A percentile compares a stretch with the other conserved stretches of the same genome.
Conservation (phyloP, 108 stramenopile genomes). For the Pseudonitzschia pungens region DNA sequence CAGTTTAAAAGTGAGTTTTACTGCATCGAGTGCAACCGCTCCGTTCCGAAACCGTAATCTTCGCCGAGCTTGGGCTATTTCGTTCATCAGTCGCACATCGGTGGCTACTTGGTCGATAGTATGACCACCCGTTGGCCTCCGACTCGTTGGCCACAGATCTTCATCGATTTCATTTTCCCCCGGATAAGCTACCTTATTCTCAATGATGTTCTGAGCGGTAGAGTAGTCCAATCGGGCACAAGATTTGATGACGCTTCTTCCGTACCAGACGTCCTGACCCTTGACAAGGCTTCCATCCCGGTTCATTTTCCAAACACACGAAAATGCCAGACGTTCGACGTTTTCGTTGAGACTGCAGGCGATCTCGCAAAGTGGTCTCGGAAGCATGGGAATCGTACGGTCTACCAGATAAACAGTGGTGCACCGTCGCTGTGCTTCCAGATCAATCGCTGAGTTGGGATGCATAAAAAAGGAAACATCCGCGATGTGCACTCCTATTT, state of each 20-base stretch:
- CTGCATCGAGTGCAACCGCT: slow-evolving; percentile 84
- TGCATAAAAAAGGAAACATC: slow-evolving; percentile 94
- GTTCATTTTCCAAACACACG: slow-evolving; percentile 94
- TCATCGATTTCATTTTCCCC: slow-evolving; percentile 50
- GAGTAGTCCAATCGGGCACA: slow-evolving; percentile 94
- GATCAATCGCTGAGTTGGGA: slow-evolving; percentile 78
- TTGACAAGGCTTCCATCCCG: slow-evolving; percentile 84
- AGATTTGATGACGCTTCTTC: slow-evolving; percentile 90
- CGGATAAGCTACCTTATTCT: slow-evolving; percentile 59
- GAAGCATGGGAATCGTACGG: slow-evolving; percentile 91
- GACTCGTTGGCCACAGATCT: slow-evolving; percentile 73
- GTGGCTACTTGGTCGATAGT: slow-evolving; percentile 81
- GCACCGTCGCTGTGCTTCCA: slow-evolving; percentile 87
- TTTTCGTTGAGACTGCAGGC: slow-evolving; percentile 95
- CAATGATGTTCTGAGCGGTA: slow-evolving; percentile 95
- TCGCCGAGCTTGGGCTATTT: slow-evolving; percentile 83
- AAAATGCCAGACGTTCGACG: slow-evolving; percentile 93
- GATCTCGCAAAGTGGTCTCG: slow-evolving; percentile 87
- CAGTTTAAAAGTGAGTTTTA: slow-evolving; percentile 90
- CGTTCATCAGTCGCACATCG: slow-evolving; percentile 88
- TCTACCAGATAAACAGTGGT: slow-evolving; percentile 97
- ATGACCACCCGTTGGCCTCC: slow-evolving; percentile 83
- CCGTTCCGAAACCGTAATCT: slow-evolving; percentile 84
- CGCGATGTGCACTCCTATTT: slow-evolving; percentile 97
- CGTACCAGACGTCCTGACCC: slow-evolving; percentile 86